Base-by-base conservation (phyloP, 1,284 basidiomycete species). In the Papiliotrema flavescens region DNA sequence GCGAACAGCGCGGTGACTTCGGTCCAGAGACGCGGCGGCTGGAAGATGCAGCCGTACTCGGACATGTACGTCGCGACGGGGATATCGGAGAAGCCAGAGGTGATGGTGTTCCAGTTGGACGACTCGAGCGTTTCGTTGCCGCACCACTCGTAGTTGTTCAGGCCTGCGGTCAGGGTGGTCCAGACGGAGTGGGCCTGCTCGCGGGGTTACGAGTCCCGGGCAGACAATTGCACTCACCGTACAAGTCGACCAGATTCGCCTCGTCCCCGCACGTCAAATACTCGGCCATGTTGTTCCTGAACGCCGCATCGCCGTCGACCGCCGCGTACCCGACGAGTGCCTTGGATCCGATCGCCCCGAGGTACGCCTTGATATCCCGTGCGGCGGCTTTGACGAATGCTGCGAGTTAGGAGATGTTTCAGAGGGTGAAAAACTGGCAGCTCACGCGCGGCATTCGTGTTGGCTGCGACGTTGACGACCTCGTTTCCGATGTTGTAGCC, bases 371-470 rank as follows among this genome's bases (percentile, higher is more conserved):
- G 65, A 84, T 78, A 71, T 96, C 93, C 39, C 92, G 84, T 22
- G 90, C 90, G 19, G 91, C 91, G 39, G 90, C 91, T 76, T 95
- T 95, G 73, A 96, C 83, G 72, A 84, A 95, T 0, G 91, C 73
- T 76, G 53, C 11, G 14, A 11, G 49, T 57, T 35, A 57, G 53
- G 20, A n/a, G 41, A 37, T 37, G 22, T 17, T 19, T 34, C 20
- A n/a, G 3, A 45, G 11, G 22, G 14, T 4, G 32, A 46, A 28
- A 23, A 5, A 5, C 13, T 20, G 36, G 4, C 15, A 68, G n/a
- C 75, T 58, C 50, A 76, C 73, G 83, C 11, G 85, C 84, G 17
- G 87, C 84, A 43, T 77, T 78, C 15, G 88, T 89, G 58, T 79
- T 82, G 49, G 82, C 80, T 22, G 79, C 54, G 19, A 68, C 71